Evolutionary conservation across 306 rosid species (phyloP).

Genomic region (Oemleria cerasiformis): DNA sequence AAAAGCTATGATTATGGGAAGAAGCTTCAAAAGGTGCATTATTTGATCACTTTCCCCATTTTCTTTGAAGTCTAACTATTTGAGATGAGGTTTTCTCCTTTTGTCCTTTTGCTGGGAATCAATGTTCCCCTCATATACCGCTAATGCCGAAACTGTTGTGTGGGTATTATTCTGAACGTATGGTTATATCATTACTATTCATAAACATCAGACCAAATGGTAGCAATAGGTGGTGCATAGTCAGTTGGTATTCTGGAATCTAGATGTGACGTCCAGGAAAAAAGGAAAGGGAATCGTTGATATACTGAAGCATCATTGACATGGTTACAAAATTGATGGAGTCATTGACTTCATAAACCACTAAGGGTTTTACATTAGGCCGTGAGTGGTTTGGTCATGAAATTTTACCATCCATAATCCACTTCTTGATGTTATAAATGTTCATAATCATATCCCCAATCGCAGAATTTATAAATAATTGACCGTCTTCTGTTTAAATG

Average conservation of each 20-base stretch:
- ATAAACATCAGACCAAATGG: not conserved
- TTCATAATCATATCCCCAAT: too few species aligned
- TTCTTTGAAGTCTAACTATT: not conserved
- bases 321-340: not conserved
- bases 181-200: not conserved
- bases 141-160: not conserved
- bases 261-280: not conserved
- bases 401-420: not conserved
- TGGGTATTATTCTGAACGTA: not conserved
- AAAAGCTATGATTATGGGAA: conserved; percentile 54
- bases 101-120: not conserved
- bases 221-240: not conserved
- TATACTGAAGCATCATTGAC: conserved; percentile 4
- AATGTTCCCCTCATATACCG: not conserved
- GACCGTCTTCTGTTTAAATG: not conserved
- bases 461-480: not conserved
- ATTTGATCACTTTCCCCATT: not conserved
- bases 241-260: not conserved
- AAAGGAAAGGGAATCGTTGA: not conserved
- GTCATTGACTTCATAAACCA: not conserved
- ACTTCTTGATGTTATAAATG: too few species aligned
- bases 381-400: not conserved
- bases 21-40: conserved; percentile 55
- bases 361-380: not conserved
- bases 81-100: not conserved